These are phyloP conservation scores for Ascochyta rabiei DNA, from an alignment of 2,329 filamentous ascomycete genomes.

Conservation along the genomic window DNA sequence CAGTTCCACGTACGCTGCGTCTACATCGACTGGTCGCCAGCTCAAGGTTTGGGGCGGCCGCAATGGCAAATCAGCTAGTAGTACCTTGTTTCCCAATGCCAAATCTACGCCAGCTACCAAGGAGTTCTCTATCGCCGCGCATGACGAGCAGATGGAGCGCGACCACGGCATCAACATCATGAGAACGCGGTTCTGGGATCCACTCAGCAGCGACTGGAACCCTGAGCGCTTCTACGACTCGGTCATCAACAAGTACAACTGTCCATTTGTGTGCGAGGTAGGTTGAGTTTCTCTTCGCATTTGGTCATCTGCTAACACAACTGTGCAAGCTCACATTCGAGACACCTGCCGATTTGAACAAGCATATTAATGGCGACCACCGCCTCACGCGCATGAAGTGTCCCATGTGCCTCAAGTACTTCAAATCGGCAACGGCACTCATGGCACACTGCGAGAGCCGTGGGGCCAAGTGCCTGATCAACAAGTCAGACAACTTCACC, in stretches of 20 bases:
- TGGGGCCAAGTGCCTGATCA: constrained; percentile 41
- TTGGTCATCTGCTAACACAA: constrained; percentile 28
- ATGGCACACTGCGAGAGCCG: constrained; percentile 50
- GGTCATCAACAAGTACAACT: constrained; percentile 56
- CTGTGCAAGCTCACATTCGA: constrained; percentile 33
- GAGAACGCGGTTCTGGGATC: constrained; percentile 55
- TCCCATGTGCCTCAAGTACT: constrained; percentile 50
- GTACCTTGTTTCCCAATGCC: constrained; percentile 45
- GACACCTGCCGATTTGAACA: constrained; percentile 37
- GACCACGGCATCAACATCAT: constrained; percentile 48
- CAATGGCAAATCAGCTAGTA: constrained; percentile 28
- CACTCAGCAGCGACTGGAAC: constrained; percentile 56
- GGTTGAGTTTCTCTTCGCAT: too few species aligned
- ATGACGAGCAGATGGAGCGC: constrained; percentile 35
- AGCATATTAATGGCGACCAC: constrained; percentile 48
- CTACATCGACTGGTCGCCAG: constrained; percentile 14
- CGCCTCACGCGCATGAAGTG: constrained; percentile 46
- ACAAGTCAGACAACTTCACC: constrained; percentile 43
- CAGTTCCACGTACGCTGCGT: neutral
- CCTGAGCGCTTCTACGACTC: constrained; percentile 55
- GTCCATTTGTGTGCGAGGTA: constrained; percentile 61
- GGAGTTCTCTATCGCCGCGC: constrained; percentile 38
- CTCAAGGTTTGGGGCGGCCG: constrained; percentile 32
- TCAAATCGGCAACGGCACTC: constrained; percentile 46
- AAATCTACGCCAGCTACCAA: constrained; percentile 35